Base-by-base conservation (phyloP, 176 grass and related monocot genomes). In the Carex kokanica region DNA sequence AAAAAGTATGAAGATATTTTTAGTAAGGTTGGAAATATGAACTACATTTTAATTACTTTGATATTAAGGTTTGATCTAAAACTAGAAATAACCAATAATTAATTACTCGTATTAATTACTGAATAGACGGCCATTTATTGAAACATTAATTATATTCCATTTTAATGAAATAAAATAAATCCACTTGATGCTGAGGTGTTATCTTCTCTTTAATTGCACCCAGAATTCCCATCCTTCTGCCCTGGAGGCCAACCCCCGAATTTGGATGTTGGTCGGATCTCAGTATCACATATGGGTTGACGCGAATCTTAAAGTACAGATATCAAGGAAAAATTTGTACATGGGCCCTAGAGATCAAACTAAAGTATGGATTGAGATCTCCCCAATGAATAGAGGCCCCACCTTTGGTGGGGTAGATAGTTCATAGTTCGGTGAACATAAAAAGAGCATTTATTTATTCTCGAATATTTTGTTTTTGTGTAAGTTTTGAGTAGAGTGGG, bases 211-310 rank as follows among this genome's bases (percentile, higher is more conserved):
- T 60, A 60, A 38, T 20, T 60, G 56, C 54, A 60, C 14, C 11
- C 18, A 18, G 6, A 78, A 57, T 55, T 17, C 15, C 24, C 24
- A 40, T 60, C 55, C 36, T 36, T 60, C 12, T 8, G 14, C n/a
- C 57, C 57, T 2, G n/a, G 40, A 73, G 2, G 15, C 53, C 32
- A 60, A 29, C 20, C 40, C 16, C n/a, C 32, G 20, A 81, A 81
- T 81, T 62, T 47, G 79, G 57, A 81, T 64, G 60, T 81, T 81
- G 79, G 79, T 81, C 79, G 79, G 55, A 81, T 81, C 59, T 47
- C 20, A 53, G 45, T 38, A 66, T 64, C 36, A 47, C 38, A 29
- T 13, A 54, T 75, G 5, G 2, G 4, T 18, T 77, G 6, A 58
- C 73, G 67, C 74, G 41, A 54, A 71, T 86, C 84, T 54, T 2